phyloP scores from a whole-genome alignment of 73 alveolate species.

The Stentor coeruleus region DNA sequence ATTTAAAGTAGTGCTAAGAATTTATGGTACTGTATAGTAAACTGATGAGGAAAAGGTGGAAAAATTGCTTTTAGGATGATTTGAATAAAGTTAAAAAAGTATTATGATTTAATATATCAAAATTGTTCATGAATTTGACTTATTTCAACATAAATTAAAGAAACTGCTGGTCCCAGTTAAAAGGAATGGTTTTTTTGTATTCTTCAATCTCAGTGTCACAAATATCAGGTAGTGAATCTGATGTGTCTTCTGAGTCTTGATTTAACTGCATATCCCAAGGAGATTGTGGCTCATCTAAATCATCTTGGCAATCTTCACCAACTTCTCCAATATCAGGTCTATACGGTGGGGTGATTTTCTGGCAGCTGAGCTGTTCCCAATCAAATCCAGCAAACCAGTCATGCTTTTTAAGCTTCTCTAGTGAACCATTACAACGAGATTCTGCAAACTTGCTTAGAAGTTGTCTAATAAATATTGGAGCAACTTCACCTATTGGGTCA shows the following conservation, averaged over 20 bases:
- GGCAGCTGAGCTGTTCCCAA: neutral
- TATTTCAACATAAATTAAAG: too few species aligned
- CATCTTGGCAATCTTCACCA: neutral
- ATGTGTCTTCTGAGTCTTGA: neutral
- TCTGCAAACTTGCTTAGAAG: neutral
- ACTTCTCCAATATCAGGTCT: conserved; percentile 2
- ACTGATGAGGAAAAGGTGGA: too few species aligned
- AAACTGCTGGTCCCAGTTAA: conserved; percentile 29
- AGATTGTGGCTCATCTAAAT: neutral
- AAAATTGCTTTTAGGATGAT: too few species aligned
- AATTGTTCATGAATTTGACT: too few species aligned
- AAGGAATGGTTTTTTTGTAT: conserved; percentile 22
- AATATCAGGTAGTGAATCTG: conserved; percentile 15
- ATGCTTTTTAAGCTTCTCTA: neutral
- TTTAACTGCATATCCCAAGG: neutral
- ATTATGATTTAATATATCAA: too few species aligned
- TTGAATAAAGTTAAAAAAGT: too few species aligned
- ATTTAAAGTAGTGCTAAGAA: too few species aligned
- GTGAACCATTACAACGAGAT: conserved; percentile 6
- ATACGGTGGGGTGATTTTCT: conserved; percentile 13
- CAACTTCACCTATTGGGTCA: neutral
- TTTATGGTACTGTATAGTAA: too few species aligned
- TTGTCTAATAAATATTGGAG: neutral
- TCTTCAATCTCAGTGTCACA: neutral
- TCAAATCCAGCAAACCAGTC: conserved; percentile 18